Evolutionary conservation across 1,284 basidiomycete genomes (phyloP), one percentile per base, ranked within the genome.

Genomic region (Melanopsichium pennsylvanicum): DNA sequence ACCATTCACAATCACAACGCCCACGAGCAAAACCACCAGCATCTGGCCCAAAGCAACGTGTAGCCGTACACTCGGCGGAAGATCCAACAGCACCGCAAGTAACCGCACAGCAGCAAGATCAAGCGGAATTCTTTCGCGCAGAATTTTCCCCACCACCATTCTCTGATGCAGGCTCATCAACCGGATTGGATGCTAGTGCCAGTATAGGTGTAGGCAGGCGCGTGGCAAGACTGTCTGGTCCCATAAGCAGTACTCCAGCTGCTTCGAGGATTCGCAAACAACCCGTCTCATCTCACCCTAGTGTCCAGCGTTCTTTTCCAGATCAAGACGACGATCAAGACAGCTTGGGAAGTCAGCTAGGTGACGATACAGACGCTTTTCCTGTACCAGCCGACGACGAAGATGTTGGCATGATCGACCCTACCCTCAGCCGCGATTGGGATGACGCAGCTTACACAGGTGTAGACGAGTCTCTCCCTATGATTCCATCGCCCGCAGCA

Each of bases 201-300:
- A 67, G 63, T n/a, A 50, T 59, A 16, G 63, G 63, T 18, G 57
- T 57, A 3, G 38, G 47, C 0, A 29, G 63, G 5, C 46, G 63
- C 8, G 52, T 45, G 16, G 47, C 51, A 4, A 34, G 57, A 10
- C 9, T 29, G 2, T 47, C 60, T n/a, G 60, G 43, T 12, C 66
- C 66, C 9, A 42, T 60, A 34, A 63, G 56, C 44, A 70, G 66
- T 37, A 70, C 66, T 5, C 66, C 66, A 0, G 60, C 66, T n/a
- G 43, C 66, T 7, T 60, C 51, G 12, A 40, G 66, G 16, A 48
- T 58, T 18, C 25, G n/a, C 2, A 59, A 59, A 29, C 42, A 55
- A 25, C 38, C 16, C 2, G n/a, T n/a, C n/a, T n/a, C n/a, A n/a
- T n/a, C n/a, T n/a, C n/a, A n/a, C n/a, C n/a, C 13, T 13, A 29